These are phyloP conservation scores for Gloeostereum incarnatum DNA, from an alignment of 768 basidiomycete species.

Conservation along the genomic window DNA sequence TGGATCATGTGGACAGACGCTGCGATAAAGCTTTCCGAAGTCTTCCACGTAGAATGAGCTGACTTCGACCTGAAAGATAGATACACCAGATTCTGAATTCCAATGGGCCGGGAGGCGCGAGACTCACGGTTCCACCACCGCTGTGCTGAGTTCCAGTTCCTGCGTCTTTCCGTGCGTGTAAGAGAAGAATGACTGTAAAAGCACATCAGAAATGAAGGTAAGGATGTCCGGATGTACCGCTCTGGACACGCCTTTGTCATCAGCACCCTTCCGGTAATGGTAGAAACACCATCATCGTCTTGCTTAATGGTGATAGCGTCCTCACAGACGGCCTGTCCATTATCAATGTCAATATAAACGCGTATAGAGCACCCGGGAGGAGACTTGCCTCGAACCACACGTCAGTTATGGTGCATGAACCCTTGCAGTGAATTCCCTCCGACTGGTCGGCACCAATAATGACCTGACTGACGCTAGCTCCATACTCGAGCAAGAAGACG, in stretches of 20 bases:
- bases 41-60: constrained; percentile 28
- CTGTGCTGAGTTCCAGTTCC: constrained; percentile 11
- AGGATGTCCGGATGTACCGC: neutral
- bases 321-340: constrained; percentile 27
- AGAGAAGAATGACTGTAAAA: neutral
- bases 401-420: constrained; percentile 5
- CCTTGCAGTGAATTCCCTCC: constrained; percentile 1
- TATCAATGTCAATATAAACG: no score
- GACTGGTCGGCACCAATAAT: constrained; percentile 7
- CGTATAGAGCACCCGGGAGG: no score
- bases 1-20: constrained; percentile 11
- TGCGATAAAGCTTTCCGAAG: constrained; percentile 29
- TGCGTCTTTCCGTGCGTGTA: neutral
- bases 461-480: constrained; percentile 9
- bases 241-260: constrained; percentile 17
- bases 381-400: constrained; percentile 11
- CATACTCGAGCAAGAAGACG: constrained; percentile 10
- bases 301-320: constrained; percentile 33
- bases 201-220: constrained; percentile 1
- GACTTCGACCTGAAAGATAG: neutral
- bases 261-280: constrained; percentile 15
- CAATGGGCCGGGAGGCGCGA: neutral
- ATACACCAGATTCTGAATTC: neutral
- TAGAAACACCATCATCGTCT: constrained; percentile 4
- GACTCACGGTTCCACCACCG: neutral